Conservation (phyloP, 2,329 filamentous ascomycete species). For the Talaromyces marneffei region DNA sequence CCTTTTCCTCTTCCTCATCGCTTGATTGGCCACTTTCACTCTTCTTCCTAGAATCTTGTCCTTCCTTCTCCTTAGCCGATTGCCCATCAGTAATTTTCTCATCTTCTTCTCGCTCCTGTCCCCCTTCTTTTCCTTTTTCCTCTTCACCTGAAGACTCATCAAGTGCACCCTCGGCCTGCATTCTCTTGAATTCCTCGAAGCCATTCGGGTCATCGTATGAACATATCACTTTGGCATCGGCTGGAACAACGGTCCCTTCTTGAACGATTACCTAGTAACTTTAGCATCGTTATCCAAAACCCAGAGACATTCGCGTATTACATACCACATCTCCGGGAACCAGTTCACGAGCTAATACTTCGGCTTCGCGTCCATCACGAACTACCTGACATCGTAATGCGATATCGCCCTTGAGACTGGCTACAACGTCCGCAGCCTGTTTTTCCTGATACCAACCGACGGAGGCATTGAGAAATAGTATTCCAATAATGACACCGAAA, state of each 20-base stretch:
- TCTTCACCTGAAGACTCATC: conserved; percentile 54
- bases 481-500: conserved; percentile 71
- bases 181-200: conserved; percentile 60
- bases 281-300: conserved; percentile 14
- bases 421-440: conserved; percentile 71
- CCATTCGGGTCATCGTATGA: conserved; percentile 63
- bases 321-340: conserved; percentile 71
- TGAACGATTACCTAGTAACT: conserved; percentile 56
- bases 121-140: conserved; percentile 45
- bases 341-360: conserved; percentile 65
- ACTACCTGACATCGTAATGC: conserved; percentile 65
- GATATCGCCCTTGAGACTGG: conserved; percentile 70
- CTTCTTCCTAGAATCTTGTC: conserved; percentile 13
- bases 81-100: conserved; percentile 15
- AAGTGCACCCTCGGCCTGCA: conserved; percentile 57
- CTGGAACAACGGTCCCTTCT: conserved; percentile 66
- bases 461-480: conserved; percentile 65
- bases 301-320: not conserved
- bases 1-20: conserved; percentile 18
- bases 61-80: conserved; percentile 19
- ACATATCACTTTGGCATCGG: conserved; percentile 65
- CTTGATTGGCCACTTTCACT: conserved; percentile 16
- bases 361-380: conserved; percentile 59
- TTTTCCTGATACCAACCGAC: conserved; percentile 81
- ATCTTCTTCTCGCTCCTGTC: conserved; percentile 47